Evolutionary conservation across 495 filamentous ascomycete genomes (phyloP).

Genomic region (Cercophora sp.): DNA sequence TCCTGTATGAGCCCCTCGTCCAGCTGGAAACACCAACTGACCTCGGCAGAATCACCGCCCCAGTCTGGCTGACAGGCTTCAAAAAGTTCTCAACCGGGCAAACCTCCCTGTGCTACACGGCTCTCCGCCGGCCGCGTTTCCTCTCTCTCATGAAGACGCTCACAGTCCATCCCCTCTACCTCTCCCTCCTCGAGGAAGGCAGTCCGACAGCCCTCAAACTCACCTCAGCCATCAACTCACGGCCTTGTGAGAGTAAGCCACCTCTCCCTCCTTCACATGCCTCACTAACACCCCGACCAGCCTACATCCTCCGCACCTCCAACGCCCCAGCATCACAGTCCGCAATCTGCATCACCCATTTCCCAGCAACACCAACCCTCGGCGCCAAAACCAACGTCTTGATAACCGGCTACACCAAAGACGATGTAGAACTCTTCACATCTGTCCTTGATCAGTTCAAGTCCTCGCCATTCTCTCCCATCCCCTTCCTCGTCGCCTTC

Average conservation of each 20-base stretch:
- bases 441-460: neutral
- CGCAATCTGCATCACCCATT: constrained; percentile 4
- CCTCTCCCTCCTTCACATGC: neutral
- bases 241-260: neutral
- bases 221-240: neutral
- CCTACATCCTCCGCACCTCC: constrained; percentile 7
- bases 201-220: neutral
- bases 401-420: neutral
- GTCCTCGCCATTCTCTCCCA: neutral
- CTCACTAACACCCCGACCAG: neutral
- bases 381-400: constrained; percentile 4
- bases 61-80: neutral
- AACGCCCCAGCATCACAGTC: neutral
- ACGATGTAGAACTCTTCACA: neutral
- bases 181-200: neutral
- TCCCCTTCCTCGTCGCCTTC: neutral
- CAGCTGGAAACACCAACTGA: neutral
- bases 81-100: neutral
- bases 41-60: neutral
- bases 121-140: neutral
- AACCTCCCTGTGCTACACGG: neutral
- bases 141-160: neutral
- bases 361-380: neutral
- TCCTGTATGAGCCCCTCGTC: neutral
- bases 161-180: neutral